A percentile compares a stretch with the other conserved stretches of the same genome.
phyloP scores from a whole-genome alignment of 495 filamentous ascomycete genomes.

The Cercophora newfieldiana region DNA sequence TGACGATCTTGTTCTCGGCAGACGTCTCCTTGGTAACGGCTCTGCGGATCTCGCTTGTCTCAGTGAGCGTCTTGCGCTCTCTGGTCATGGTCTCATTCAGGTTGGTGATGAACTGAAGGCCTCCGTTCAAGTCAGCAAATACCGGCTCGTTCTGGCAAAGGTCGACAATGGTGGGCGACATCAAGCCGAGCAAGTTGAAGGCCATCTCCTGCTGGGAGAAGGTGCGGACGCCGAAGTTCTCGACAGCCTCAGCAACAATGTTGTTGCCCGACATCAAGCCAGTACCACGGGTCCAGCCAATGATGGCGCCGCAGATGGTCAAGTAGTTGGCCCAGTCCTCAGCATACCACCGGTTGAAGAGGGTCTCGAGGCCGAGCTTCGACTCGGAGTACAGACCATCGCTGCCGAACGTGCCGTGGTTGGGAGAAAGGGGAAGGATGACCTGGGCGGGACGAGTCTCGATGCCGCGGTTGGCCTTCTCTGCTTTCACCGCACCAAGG shows the following conservation, averaged over 20 bases:
- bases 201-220: slow-evolving; percentile 99
- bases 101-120: slow-evolving; percentile 95
- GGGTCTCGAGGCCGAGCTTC: slow-evolving; percentile 92
- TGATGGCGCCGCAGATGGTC: slow-evolving; percentile 97
- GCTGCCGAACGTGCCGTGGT: slow-evolving; percentile 97
- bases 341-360: slow-evolving; percentile 98
- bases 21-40: slow-evolving; percentile 94
- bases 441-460: slow-evolving; percentile 96
- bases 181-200: slow-evolving; percentile 95
- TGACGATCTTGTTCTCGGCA: slow-evolving; percentile 96
- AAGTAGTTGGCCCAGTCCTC: slow-evolving; percentile 98
- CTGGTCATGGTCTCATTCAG: slow-evolving; percentile 91
- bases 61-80: slow-evolving; percentile 86
- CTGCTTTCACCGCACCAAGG: slow-evolving; percentile 83
- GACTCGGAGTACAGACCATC: slow-evolving; percentile 98
- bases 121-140: slow-evolving; percentile 95
- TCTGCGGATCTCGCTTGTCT: slow-evolving; percentile 89
- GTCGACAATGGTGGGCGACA: slow-evolving; percentile 92
- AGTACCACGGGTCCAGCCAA: slow-evolving; percentile 96
- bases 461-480: slow-evolving; percentile 83
- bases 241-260: slow-evolving; percentile 93
- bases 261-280: slow-evolving; percentile 99
- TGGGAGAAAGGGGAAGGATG: slow-evolving; percentile 92
- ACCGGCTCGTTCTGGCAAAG: slow-evolving; percentile 95
- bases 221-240: slow-evolving; percentile 93